These are phyloP conservation scores for Lepidium africanum DNA, from an alignment of 345 rosid species.

Conservation along the genomic window DNA sequence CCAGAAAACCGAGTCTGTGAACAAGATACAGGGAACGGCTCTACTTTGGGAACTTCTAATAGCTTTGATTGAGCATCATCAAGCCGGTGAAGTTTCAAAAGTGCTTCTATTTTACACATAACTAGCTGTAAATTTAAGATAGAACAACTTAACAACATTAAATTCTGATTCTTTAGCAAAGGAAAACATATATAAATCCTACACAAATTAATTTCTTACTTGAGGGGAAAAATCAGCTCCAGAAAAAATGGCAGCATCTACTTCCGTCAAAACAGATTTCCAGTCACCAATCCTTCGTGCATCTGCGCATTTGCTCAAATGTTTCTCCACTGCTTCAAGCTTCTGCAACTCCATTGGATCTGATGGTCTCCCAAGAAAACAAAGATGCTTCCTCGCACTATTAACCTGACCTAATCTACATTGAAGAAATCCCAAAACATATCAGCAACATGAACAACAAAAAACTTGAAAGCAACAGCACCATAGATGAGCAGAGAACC, in stretches of 20 bases:
- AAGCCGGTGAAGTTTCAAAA: conserved; percentile 73
- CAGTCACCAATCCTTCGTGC: conserved; percentile 65
- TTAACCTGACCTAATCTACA: conserved; percentile 74
- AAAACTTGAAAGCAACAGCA: neutral
- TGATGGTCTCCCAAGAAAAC: conserved; percentile 43
- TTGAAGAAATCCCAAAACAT: neutral
- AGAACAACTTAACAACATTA: conserved; percentile 28
- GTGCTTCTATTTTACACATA: conserved; percentile 93
- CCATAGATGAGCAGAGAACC: neutral
- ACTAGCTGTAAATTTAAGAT: conserved; percentile 64
- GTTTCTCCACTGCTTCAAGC: conserved; percentile 71
- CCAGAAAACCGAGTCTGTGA: conserved; percentile 54
- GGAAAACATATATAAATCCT: neutral
- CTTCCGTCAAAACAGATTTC: conserved; percentile 65
- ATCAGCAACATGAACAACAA: neutral
- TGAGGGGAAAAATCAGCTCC: conserved; percentile 84
- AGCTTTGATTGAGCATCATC: conserved; percentile 67
- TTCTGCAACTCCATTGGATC: conserved; percentile 61
- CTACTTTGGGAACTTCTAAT: conserved; percentile 45
- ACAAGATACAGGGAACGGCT: conserved; percentile 48
- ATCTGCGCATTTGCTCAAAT: conserved; percentile 62
- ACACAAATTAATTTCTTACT: conserved; percentile 33
- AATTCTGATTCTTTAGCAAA: neutral
- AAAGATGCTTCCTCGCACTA: conserved; percentile 61
- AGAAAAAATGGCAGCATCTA: conserved; percentile 66